Conservation (phyloP, 2,329 filamentous ascomycete species). For the Blastomyces silverae region DNA sequence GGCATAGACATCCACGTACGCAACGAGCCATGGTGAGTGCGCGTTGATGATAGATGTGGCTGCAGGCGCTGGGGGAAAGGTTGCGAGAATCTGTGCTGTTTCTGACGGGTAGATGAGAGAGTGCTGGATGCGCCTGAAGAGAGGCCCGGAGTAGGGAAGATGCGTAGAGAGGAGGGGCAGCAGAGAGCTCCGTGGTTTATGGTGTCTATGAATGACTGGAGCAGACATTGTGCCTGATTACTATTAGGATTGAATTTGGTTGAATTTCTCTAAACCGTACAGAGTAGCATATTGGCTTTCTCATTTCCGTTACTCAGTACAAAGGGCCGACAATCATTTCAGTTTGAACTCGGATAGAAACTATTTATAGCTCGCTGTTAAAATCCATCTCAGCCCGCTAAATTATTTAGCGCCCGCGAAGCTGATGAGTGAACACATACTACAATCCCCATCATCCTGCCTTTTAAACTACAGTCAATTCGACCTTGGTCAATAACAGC, state of each 20-base stretch:
- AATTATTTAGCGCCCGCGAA: too few species aligned
- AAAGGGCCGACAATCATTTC: too few species aligned
- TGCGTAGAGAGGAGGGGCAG: constrained; percentile 30
- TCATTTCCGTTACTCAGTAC: not conserved
- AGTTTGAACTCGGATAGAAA: too few species aligned
- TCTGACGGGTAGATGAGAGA: constrained; percentile 28
- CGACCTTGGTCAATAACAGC: too few species aligned
- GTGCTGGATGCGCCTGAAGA: constrained; percentile 38
- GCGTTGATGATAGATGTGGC: not conserved
- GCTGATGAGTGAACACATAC: too few species aligned
- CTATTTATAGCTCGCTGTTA: too few species aligned
- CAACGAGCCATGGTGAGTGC: constrained; percentile 35
- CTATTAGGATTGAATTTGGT: not conserved
- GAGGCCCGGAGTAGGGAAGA: constrained; percentile 35
- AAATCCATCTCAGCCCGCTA: too few species aligned
- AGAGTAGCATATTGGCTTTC: not conserved
- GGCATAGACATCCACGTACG: constrained; percentile 36
- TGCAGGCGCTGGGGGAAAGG: constrained; percentile 24
- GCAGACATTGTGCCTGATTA: not conserved
- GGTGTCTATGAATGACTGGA: not conserved
- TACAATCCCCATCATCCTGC: too few species aligned
- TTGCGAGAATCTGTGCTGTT: constrained; percentile 33
- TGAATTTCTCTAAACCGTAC: not conserved
- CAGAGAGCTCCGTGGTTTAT: not conserved
- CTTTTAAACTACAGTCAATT: too few species aligned